Percentiles rank a stretch among this genome's conserved stretches.
Conservation (phyloP, 2,329 filamentous ascomycete genomes). For the Colletotrichum sp. region DNA sequence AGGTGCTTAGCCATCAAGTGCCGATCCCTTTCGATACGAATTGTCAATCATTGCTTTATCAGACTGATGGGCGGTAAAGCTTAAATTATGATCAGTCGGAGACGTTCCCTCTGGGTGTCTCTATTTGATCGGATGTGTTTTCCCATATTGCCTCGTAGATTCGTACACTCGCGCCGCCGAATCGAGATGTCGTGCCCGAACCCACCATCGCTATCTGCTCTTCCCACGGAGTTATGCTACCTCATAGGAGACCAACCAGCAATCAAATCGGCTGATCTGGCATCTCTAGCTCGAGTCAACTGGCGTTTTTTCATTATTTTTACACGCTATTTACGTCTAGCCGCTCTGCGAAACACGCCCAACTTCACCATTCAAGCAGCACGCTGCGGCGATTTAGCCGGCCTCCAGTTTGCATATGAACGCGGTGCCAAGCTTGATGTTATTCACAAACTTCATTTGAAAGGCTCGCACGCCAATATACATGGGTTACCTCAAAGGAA, state of each 20-base stretch:
- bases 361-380: not conserved
- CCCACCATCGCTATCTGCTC: not conserved
- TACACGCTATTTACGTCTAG: not conserved
- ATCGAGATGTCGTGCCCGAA: not conserved
- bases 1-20: not conserved
- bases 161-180: not conserved
- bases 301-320: not conserved
- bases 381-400: not conserved
- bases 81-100: accelerated
- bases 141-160: not conserved
- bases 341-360: not conserved
- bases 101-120: not conserved
- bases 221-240: not conserved
- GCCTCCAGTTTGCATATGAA: not conserved
- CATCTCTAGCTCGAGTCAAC: not conserved
- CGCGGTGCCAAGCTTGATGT: not conserved
- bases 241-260: not conserved
- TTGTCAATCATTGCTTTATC: not conserved
- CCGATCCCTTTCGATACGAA: too few relatives aligned
- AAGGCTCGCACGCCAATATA: not conserved
- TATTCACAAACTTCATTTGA: not conserved
- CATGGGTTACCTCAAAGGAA: not conserved
- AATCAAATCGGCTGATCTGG: not conserved
- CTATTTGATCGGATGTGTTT: not conserved
- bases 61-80: accelerated